These are phyloP conservation scores for Phlebopus sp. DNA, from an alignment of 1,284 basidiomycete species.

Conservation along the genomic window DNA sequence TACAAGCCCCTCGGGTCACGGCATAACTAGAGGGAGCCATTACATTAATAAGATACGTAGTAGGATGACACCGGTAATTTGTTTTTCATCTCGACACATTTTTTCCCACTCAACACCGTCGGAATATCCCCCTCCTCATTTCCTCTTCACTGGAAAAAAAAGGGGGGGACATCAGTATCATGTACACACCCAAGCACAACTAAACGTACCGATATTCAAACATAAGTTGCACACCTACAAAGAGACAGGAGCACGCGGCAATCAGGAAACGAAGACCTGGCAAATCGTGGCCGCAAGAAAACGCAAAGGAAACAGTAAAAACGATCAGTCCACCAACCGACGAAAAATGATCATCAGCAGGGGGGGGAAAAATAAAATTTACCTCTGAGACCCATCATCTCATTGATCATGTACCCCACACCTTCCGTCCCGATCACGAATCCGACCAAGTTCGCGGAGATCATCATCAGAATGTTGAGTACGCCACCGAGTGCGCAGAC, in stretches of 20 bases:
- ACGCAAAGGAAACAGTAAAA: background rate
- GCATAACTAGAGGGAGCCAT: too few species aligned
- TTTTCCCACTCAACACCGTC: constrained; percentile 47
- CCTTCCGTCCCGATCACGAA: constrained; percentile 93
- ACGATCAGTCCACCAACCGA: background rate
- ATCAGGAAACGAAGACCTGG: constrained; percentile 65
- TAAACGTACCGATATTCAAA: constrained; percentile 80
- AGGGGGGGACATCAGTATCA: background rate
- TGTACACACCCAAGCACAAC: background rate
- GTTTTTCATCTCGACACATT: too few species aligned
- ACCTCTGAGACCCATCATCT: constrained; percentile 71
- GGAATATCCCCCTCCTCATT: constrained; percentile 56
- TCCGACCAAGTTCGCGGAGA: constrained; percentile 91
- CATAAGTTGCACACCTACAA: constrained; percentile 89
- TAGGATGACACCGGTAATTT: too few species aligned
- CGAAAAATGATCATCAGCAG: too few species aligned
- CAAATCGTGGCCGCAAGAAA: background rate
- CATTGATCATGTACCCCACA: constrained; percentile 62
- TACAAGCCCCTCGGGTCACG: too few species aligned
- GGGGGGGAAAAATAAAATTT: constrained; percentile 7
- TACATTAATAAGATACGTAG: too few species aligned
- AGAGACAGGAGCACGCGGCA: constrained; percentile 65
- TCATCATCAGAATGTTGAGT: constrained; percentile 87
- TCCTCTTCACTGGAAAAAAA: constrained; percentile 39
- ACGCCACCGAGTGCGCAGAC: constrained; percentile 83